Percentiles rank a stretch among this genome's conserved stretches.
Conservation (phyloP, 2,329 filamentous ascomycete genomes). For the Neophaeococcomyces mojaviensis region DNA sequence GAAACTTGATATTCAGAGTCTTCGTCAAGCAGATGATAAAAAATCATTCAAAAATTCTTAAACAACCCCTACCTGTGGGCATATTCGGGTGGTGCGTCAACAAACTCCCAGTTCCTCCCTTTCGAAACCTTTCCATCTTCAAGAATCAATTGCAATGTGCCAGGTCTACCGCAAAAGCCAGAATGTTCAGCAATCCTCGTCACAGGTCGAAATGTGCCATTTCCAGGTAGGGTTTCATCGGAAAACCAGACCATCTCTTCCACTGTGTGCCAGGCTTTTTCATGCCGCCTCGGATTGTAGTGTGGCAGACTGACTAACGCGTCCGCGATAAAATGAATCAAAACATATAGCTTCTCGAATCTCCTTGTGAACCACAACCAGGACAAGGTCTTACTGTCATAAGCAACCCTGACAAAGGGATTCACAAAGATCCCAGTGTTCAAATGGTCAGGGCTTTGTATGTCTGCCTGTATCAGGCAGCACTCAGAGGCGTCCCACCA, state of each 20-base stretch:
- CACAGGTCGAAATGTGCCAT: slow-evolving; percentile 34
- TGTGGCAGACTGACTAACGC: slow-evolving; percentile 50
- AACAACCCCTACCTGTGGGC: too few relatives aligned
- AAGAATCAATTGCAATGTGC: slow-evolving; percentile 34
- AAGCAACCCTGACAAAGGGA: slow-evolving; percentile 65
- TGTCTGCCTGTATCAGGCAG: slow-evolving; percentile 50
- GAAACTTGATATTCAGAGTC: too few relatives aligned
- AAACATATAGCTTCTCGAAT: slow-evolving; percentile 58
- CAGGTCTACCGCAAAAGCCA: slow-evolving; percentile 38
- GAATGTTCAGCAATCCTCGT: slow-evolving; percentile 35
- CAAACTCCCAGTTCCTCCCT: slow-evolving; percentile 39
- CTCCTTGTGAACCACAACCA: slow-evolving; percentile 55
- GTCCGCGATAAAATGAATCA: slow-evolving; percentile 53
- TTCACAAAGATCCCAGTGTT: slow-evolving; percentile 64
- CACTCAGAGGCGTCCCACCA: slow-evolving; percentile 60
- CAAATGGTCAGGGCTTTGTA: slow-evolving; percentile 32
- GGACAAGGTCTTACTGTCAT: slow-evolving; percentile 49
- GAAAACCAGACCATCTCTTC: slow-evolving; percentile 36
- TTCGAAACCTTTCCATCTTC: slow-evolving; percentile 35
- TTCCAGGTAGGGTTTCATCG: slow-evolving; percentile 23
- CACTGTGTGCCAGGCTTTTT: slow-evolving; percentile 48
- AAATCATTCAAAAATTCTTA: too few relatives aligned
- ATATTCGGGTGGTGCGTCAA: slow-evolving; percentile 16
- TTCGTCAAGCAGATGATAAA: too few relatives aligned
- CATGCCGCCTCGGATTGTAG: slow-evolving; percentile 53